Conservation (phyloP, 805 yeast species). For the Hanseniaspora pseudoguilliermondii region DNA sequence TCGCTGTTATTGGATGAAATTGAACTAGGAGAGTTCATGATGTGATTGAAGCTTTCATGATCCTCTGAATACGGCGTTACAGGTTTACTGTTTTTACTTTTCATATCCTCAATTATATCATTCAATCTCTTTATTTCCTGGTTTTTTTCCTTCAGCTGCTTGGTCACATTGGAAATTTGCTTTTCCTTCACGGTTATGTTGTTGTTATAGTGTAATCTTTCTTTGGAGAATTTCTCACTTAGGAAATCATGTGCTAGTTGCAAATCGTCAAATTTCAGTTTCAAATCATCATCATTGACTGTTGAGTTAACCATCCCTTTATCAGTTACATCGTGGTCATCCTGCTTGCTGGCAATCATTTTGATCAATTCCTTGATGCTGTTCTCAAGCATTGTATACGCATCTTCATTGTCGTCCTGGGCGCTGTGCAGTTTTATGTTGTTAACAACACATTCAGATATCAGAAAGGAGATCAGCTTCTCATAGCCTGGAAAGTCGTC, state of each 20-base stretch:
- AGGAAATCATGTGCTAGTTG: slow-evolving; percentile 61
- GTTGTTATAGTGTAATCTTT: slow-evolving; percentile 42
- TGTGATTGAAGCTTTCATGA: not conserved
- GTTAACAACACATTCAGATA: slow-evolving; percentile 10
- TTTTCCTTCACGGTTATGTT: slow-evolving; percentile 25
- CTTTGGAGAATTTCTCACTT: slow-evolving; percentile 55
- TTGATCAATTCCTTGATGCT: slow-evolving; percentile 4
- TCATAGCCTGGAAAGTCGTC: not conserved
- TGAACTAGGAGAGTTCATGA: slow-evolving; percentile 2
- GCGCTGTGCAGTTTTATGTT: not conserved
- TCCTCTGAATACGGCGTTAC: not conserved
- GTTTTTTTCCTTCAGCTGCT: not conserved
- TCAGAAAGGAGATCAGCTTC: not conserved
- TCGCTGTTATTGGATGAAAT: slow-evolving; percentile 8
- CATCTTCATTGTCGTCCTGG: not conserved
- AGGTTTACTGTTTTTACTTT: not conserved
- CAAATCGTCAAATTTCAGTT: slow-evolving; percentile 53
- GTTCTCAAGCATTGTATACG: not conserved
- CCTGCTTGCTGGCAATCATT: not conserved
- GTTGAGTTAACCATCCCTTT: not conserved
- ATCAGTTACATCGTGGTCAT: not conserved
- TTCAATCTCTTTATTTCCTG: not conserved
- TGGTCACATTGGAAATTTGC: not conserved
- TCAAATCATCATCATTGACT: slow-evolving; percentile 24
- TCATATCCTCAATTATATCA: not conserved